A percentile compares a stretch with the other conserved stretches of the same genome.
phyloP scores from a whole-genome alignment of 306 rosid species.

The Prinsepia uniflora region DNA sequence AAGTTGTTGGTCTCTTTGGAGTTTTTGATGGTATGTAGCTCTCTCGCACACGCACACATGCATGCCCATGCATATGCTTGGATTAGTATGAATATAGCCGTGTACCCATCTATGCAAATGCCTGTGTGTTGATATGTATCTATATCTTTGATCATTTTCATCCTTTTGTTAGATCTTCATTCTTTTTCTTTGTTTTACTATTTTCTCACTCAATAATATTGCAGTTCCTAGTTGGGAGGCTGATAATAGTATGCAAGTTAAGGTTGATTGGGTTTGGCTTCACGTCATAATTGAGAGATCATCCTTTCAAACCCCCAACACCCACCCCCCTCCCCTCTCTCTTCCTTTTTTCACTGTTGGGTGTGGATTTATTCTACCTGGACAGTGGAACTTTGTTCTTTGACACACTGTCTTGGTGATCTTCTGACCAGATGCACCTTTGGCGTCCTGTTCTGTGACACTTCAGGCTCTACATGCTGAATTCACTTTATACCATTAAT shows the following conservation, averaged over 20 bases:
- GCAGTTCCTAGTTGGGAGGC: background rate
- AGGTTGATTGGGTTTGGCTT: background rate
- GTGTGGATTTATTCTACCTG: background rate
- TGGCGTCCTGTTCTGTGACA: background rate
- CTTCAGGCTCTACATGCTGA: background rate
- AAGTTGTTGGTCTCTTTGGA: conserved; percentile 88
- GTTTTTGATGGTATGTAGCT: conserved; percentile 77
- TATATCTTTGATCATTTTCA: background rate
- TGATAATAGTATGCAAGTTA: background rate
- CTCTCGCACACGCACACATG: background rate
- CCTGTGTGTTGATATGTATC: background rate
- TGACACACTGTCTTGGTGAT: background rate
- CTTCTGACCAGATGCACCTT: conserved; percentile 1
- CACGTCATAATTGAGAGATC: background rate
- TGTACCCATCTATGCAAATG: conserved; percentile 5
- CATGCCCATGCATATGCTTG: background rate
- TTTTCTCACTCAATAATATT: conserved; percentile 3
- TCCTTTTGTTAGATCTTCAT: background rate
- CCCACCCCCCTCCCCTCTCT: too few relatives aligned
- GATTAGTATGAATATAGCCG: background rate
- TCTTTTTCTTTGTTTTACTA: background rate
- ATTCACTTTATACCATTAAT: background rate
- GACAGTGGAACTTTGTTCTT: conserved; percentile 1
- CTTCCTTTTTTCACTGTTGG: background rate
- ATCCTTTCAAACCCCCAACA: background rate